These are phyloP conservation scores for Verbascum thapsus DNA, from an alignment of 257 asterid species.

Conservation along the genomic window DNA sequence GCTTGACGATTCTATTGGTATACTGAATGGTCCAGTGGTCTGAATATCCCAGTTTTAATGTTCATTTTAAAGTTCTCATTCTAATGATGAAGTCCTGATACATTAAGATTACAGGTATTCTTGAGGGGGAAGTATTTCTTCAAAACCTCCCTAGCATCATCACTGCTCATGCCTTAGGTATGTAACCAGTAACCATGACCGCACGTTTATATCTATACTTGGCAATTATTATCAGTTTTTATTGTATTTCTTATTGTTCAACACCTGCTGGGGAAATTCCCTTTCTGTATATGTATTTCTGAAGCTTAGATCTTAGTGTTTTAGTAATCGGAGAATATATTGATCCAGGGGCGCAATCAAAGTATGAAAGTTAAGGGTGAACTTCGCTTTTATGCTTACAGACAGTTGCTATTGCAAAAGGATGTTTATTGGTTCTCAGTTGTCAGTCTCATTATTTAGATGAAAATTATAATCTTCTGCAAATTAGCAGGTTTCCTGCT, in stretches of 20 bases:
- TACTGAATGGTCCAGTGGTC: neutral
- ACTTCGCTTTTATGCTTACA: slow-evolving; percentile 18
- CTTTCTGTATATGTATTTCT: neutral
- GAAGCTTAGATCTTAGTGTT: neutral
- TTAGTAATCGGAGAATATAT: slow-evolving; percentile 1
- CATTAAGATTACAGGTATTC: slow-evolving; percentile 63
- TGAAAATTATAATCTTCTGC: neutral
- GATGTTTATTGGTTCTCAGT: slow-evolving; percentile 14
- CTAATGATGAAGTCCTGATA: slow-evolving; percentile 25
- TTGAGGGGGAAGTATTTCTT: slow-evolving; percentile 95
- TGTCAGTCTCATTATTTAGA: neutral
- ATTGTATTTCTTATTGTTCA: neutral
- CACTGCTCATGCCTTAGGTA: slow-evolving; percentile 90
- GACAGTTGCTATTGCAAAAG: slow-evolving; percentile 13
- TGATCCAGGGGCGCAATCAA: neutral
- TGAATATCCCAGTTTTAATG: slow-evolving; percentile 13
- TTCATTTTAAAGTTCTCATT: neutral
- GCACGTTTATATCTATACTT: neutral
- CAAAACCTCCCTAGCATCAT: slow-evolving; percentile 97
- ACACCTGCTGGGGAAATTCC: neutral
- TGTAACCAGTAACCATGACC: slow-evolving; percentile 22
- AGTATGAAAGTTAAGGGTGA: slow-evolving; percentile 8
- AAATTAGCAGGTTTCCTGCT: neutral
- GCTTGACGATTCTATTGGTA: slow-evolving; percentile 9
- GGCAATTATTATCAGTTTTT: slow-evolving; percentile 1